Evolutionary conservation across 768 basidiomycete species (phyloP), one percentile per base, ranked within the genome.

Genomic region (Pulveroboletus ravenelii): DNA sequence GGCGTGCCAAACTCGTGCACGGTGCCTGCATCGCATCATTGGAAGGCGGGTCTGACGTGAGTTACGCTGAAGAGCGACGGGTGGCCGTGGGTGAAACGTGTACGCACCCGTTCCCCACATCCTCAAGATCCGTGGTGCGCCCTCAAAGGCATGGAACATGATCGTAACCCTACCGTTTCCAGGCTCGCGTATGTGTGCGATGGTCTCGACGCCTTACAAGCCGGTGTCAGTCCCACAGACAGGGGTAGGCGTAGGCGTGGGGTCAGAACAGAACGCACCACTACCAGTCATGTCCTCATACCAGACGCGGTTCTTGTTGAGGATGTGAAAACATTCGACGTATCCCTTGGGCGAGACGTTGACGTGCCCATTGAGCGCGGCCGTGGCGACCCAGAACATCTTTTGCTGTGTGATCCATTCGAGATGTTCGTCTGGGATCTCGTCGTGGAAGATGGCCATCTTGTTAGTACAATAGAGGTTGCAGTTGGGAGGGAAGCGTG

Each of bases 241-340:
- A 13, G 25, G 14, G 10, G 46, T 41, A 39, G 37, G 12, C 1
- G 13, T 4, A 47, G 18, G 18, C 1, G 5, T n/a, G 18, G 29
- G 25, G 32, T 45, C 13, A 12, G 12, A n/a, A 18, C 25, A n/a
- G 17, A 4, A 70, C 74, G 37, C 52, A 83, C 84, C 84, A 53
- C 82, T 81, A 9, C 86, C 86, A 17, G 79, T 81, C 40, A 85
- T 71, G 61, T 88, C 85, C 59, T 88, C 84, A 54, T 88, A 88
- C 86, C 85, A 87, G 2, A 83, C 80, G 41, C 65, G 69, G 37
- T 72, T 77, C 17, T 74, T 64, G 49, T 78, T 70, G 14, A 76
- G 70, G 53, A 86, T 61, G 57, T 83, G 83, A 59, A 89, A 85
- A 4, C 78, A 78, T 8, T 79, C 79, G 52, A 74, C 67, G 25